A percentile compares a stretch with the other conserved stretches of the same genome.
phyloP scores from a whole-genome alignment of 2,329 filamentous ascomycete species.

The Curvularia hawaiiensis region DNA sequence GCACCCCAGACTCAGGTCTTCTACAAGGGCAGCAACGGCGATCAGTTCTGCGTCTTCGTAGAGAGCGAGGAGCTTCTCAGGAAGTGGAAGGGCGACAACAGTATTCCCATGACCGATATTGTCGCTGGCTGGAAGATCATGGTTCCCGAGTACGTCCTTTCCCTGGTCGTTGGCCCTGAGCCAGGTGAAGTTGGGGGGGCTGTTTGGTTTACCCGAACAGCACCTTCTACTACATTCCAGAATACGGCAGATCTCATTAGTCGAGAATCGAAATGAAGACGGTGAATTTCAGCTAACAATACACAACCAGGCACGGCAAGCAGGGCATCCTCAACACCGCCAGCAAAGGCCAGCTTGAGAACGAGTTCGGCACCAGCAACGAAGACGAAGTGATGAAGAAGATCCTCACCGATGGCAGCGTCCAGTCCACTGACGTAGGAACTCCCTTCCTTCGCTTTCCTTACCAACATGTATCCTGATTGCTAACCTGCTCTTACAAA shows the following conservation, averaged over 20 bases:
- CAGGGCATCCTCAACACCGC: slow-evolving; percentile 81
- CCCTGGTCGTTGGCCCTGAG: background rate
- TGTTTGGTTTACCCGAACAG: background rate
- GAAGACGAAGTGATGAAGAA: slow-evolving; percentile 81
- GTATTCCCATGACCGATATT: slow-evolving; percentile 80
- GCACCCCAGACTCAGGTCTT: slow-evolving; percentile 75
- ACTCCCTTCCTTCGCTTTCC: background rate
- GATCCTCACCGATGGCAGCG: slow-evolving; percentile 77
- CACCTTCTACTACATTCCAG: background rate
- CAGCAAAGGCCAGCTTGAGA: slow-evolving; percentile 75
- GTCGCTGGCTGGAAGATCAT: slow-evolving; percentile 90
- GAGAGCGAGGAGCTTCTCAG: slow-evolving; percentile 67
- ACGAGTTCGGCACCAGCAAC: slow-evolving; percentile 82
- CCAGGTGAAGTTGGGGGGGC: background rate
- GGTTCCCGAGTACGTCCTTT: slow-evolving; percentile 74
- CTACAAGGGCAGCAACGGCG: slow-evolving; percentile 72
- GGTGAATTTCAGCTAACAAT: background rate
- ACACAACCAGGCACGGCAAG: slow-evolving; percentile 72
- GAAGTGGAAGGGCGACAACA: slow-evolving; percentile 83
- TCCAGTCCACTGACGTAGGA: slow-evolving; percentile 37
- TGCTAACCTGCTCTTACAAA: slow-evolving; percentile 11
- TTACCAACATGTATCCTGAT: background rate
- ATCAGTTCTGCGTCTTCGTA: slow-evolving; percentile 72
- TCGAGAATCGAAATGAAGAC: background rate
- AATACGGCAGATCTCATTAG: background rate